These are phyloP conservation scores for Colletotrichum navitas DNA, from an alignment of 2,329 filamentous ascomycete genomes.

Conservation along the genomic window DNA sequence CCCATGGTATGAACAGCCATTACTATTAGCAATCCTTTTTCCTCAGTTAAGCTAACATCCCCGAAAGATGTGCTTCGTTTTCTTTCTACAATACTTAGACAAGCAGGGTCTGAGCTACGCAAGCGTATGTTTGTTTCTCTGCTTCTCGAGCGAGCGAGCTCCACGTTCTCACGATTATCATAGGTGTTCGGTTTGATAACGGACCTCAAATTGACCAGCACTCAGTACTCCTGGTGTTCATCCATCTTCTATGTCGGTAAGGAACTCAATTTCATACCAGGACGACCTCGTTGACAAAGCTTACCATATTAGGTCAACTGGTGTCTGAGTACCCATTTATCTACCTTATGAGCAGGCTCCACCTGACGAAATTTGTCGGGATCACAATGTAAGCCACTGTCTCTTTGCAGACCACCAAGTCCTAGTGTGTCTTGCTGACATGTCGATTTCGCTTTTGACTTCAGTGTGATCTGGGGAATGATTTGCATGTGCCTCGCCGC, in stretches of 20 bases:
- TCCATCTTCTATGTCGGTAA: conserved; percentile 53
- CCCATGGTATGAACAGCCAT: conserved; percentile 45
- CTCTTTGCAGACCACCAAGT: not conserved
- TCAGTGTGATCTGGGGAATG: conserved; percentile 57
- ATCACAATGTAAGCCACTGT: conserved; percentile 54
- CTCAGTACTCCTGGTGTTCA: conserved; percentile 63
- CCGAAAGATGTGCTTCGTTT: conserved; percentile 55
- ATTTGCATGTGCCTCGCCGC: conserved; percentile 60
- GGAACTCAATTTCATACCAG: conserved; percentile 39
- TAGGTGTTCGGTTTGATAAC: conserved; percentile 59
- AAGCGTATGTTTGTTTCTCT: conserved; percentile 40
- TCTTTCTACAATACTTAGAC: conserved; percentile 60
- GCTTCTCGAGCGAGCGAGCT: too few relatives aligned
- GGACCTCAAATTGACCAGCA: conserved; percentile 58
- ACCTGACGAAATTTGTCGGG: conserved; percentile 64
- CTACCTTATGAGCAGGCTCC: conserved; percentile 63
- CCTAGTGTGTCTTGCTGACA: not conserved
- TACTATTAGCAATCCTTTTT: conserved; percentile 1
- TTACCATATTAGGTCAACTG: conserved; percentile 50
- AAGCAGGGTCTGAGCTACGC: conserved; percentile 65
- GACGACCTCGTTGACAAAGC: accelerated
- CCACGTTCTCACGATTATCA: not conserved
- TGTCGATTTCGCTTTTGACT: too few relatives aligned
- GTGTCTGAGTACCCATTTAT: conserved; percentile 63
- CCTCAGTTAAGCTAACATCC: not conserved